phyloP scores from a whole-genome alignment of 164 flowering plant genomes.

The Vitis labrusca region DNA sequence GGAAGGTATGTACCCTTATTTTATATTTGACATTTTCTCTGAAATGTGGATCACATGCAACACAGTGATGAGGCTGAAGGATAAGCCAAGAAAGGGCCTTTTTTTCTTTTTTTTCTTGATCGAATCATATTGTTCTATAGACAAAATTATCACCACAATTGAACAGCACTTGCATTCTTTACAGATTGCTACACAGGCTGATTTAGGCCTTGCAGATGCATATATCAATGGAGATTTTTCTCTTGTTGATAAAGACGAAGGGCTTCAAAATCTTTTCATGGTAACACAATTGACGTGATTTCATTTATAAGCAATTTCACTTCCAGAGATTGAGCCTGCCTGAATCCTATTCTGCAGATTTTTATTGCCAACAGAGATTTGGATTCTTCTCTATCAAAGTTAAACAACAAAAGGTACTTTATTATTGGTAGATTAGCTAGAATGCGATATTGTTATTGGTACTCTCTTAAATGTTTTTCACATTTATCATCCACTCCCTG shows the following conservation, averaged over 20 bases:
- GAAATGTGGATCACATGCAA: no score
- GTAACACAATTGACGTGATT: slow-evolving; percentile 27
- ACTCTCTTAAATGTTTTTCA: background rate
- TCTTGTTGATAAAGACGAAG: slow-evolving; percentile 75
- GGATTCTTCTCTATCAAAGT: slow-evolving; percentile 32
- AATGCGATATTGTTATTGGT: background rate
- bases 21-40: background rate
- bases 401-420: slow-evolving; percentile 54
- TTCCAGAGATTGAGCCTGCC: slow-evolving; percentile 4
- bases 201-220: slow-evolving; percentile 97
- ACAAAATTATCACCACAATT: background rate
- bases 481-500: background rate
- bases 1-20: slow-evolving; percentile 61
- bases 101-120: no score
- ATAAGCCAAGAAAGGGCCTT: no score
- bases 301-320: background rate
- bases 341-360: slow-evolving; percentile 48
- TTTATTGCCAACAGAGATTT: slow-evolving; percentile 77
- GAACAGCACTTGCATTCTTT: slow-evolving; percentile 3
- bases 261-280: slow-evolving; percentile 74
- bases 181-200: slow-evolving; percentile 83
- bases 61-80: no score
- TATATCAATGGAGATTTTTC: slow-evolving; percentile 85
- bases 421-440: background rate
- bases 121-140: background rate